phyloP scores from a whole-genome alignment of 306 rosid species.

The Spatholobus suberectus region DNA sequence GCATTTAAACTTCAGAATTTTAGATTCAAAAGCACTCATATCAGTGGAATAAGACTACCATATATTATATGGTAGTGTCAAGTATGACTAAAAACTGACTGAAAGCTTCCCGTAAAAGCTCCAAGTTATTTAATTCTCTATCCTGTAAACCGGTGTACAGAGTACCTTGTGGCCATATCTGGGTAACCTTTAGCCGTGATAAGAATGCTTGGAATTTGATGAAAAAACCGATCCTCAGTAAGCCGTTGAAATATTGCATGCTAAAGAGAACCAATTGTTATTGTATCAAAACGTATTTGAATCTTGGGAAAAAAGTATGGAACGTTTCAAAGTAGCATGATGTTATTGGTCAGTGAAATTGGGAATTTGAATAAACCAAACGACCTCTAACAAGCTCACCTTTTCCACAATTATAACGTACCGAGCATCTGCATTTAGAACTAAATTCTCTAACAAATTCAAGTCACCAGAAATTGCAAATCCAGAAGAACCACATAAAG shows the following conservation, averaged over 20 bases:
- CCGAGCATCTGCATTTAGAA: conserved; percentile 76
- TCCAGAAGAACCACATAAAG: conserved; percentile 82
- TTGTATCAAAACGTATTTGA: neutral
- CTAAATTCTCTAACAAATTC: conserved; percentile 58
- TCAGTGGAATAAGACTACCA: neutral
- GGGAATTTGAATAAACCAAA: conserved; percentile 28
- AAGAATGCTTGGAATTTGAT: conserved; percentile 89
- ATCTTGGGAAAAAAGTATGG: conserved; percentile 1
- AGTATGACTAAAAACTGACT: neutral
- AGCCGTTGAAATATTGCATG: conserved; percentile 89
- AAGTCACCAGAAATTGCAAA: conserved; percentile 79
- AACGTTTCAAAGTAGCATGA: conserved; percentile 28
- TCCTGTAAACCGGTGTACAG: conserved; percentile 34
- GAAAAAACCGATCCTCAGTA: conserved; percentile 74
- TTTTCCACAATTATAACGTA: conserved; percentile 86
- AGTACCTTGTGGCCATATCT: conserved; percentile 87
- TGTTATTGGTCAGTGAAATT: neutral
- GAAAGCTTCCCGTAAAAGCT: neutral
- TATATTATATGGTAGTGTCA: neutral
- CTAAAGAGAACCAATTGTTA: conserved; percentile 52
- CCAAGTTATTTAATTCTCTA: neutral
- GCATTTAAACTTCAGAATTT: conserved; percentile 34
- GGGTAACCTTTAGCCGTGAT: conserved; percentile 97
- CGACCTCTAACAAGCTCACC: conserved; percentile 51
- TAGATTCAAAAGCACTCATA: neutral